These are phyloP conservation scores for Ogataea minuta DNA, from an alignment of 805 yeast genomes.

Conservation along the genomic window DNA sequence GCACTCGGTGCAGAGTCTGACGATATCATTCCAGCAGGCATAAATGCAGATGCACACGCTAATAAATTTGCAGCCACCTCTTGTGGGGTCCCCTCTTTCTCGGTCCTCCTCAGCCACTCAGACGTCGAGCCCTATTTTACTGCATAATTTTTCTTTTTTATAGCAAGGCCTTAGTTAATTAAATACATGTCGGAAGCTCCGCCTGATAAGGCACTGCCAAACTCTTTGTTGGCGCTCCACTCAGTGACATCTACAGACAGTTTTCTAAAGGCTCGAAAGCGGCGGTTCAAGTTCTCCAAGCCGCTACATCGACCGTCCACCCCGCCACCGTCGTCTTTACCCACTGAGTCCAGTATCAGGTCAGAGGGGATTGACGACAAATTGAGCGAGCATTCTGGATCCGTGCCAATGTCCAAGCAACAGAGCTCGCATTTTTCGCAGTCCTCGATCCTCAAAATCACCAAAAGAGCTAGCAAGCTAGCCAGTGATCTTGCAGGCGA, in stretches of 20 bases:
- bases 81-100: neutral
- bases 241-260: slow-evolving; percentile 4
- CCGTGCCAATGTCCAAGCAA: slow-evolving; percentile 15
- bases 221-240: neutral
- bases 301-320: slow-evolving; percentile 3
- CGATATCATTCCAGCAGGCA: slow-evolving; percentile 44
- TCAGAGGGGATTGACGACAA: neutral
- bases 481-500: slow-evolving; percentile 33
- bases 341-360: neutral
- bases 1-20: slow-evolving; percentile 33
- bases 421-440: slow-evolving; percentile 1
- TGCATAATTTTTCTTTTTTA: neutral
- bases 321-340: slow-evolving; percentile 1
- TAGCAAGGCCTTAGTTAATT: neutral
- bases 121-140: no score
- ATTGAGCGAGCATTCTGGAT: slow-evolving; percentile 1
- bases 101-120: no score
- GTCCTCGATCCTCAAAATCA: slow-evolving; percentile 20
- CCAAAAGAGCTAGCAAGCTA: slow-evolving; percentile 29
- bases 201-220: neutral
- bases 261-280: slow-evolving; percentile 1
- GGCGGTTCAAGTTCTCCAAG: slow-evolving; percentile 1
- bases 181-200: slow-evolving; percentile 8
- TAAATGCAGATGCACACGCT: slow-evolving; percentile 65
- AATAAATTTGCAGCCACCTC: slow-evolving; percentile 4